Evolutionary conservation across 768 basidiomycete genomes (phyloP).

Genomic region (Phylloporus sp.): DNA sequence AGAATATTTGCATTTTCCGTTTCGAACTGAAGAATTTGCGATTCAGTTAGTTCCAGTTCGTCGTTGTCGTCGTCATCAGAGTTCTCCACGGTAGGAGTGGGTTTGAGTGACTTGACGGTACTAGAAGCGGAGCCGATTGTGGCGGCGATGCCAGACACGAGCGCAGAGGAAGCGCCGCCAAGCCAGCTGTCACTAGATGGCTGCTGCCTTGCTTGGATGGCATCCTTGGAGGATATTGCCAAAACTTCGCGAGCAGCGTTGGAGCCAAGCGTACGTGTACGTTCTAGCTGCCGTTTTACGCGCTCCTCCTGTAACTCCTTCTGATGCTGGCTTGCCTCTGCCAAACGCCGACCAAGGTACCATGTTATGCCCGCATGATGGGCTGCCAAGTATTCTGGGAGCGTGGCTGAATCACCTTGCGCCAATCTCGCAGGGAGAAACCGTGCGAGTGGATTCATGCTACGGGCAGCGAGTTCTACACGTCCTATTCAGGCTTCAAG

Average conservation of each 20-base stretch:
- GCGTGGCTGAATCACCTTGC: conserved; percentile 45
- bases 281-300: conserved; percentile 80
- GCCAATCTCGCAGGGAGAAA: conserved; percentile 68
- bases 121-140: conserved; percentile 49
- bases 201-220: conserved; percentile 17
- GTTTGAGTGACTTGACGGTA: conserved; percentile 22
- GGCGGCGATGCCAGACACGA: conserved; percentile 52
- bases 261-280: conserved; percentile 77
- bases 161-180: conserved; percentile 50
- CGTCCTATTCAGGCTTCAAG: conserved; percentile 45
- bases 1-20: conserved; percentile 85
- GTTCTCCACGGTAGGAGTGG: conserved; percentile 34
- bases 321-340: conserved; percentile 72
- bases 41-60: conserved; percentile 75
- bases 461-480: conserved; percentile 57
- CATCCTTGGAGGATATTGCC: conserved; percentile 35
- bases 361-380: conserved; percentile 92
- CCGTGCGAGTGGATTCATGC: conserved; percentile 59
- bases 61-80: conserved; percentile 72
- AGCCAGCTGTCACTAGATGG: conserved; percentile 50
- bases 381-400: conserved; percentile 71
- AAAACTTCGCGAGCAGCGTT: conserved; percentile 63
- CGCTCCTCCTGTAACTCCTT: conserved; percentile 94
- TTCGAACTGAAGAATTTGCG: conserved; percentile 91
- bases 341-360: conserved; percentile 79